These are phyloP conservation scores for Tolypocladium capitatum DNA, from an alignment of 2,329 filamentous ascomycete genomes.

Conservation along the genomic window DNA sequence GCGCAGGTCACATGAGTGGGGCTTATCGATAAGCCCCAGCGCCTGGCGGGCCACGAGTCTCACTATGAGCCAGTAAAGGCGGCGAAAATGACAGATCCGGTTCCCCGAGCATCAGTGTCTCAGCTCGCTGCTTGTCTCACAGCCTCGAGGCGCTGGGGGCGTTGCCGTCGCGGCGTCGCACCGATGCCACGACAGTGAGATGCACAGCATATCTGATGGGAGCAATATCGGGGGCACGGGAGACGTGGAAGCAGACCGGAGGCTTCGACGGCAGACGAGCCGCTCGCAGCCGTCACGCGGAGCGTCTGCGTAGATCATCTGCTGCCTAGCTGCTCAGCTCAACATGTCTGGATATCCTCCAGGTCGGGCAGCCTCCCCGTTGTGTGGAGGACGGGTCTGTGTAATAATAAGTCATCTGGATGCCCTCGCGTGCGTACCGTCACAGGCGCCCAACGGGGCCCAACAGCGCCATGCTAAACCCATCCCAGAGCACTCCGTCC, in stretches of 20 bases:
- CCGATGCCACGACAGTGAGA: background rate
- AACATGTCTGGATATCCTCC: too few species aligned
- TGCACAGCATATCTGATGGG: background rate
- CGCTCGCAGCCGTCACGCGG: background rate
- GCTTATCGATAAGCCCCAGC: conserved; percentile 12
- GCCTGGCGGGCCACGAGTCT: background rate
- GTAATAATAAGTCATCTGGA: background rate
- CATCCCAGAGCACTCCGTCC: background rate
- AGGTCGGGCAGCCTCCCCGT: background rate
- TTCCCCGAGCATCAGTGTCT: background rate
- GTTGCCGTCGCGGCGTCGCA: background rate
- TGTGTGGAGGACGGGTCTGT: background rate
- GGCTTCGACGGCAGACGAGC: background rate
- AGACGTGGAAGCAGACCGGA: background rate
- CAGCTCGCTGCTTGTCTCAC: background rate
- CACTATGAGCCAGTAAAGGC: background rate
- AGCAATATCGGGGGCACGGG: background rate
- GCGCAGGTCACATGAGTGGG: conserved; percentile 9
- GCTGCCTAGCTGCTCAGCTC: background rate
- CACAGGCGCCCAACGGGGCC: background rate
- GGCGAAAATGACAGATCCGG: background rate
- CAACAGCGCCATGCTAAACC: background rate
- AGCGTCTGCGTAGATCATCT: background rate
- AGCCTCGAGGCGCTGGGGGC: background rate
- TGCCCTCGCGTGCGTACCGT: background rate